Evolutionary conservation across 2,329 filamentous ascomycete genomes (phyloP).

Genomic region (Arachnomyces sp.): DNA sequence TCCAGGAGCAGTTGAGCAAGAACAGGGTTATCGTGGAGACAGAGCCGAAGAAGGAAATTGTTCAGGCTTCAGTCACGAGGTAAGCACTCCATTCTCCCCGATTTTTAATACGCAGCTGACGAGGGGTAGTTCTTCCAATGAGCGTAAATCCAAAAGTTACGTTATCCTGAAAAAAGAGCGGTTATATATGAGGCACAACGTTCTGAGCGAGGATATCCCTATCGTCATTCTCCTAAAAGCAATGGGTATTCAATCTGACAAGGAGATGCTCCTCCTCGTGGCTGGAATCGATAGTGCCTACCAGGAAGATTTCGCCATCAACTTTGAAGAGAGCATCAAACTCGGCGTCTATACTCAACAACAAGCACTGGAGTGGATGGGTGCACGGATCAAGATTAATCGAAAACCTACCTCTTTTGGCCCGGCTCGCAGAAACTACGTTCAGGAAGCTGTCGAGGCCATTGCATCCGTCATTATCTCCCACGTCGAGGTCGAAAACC

Average conservation of each 20-base stretch:
- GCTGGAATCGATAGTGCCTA: constrained; percentile 80
- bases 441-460: constrained; percentile 87
- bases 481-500: constrained; percentile 80
- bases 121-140: constrained; percentile 75
- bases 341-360: constrained; percentile 85
- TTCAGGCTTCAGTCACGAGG: constrained; percentile 86
- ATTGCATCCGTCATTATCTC: constrained; percentile 88
- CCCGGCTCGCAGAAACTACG: constrained; percentile 63
- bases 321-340: constrained; percentile 86
- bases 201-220: constrained; percentile 85
- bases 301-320: constrained; percentile 90
- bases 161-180: constrained; percentile 89
- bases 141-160: constrained; percentile 96
- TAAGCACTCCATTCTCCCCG: constrained; percentile 17
- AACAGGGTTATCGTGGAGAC: constrained; percentile 97
- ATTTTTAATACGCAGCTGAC: not conserved
- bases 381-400: constrained; percentile 78
- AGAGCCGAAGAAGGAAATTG: constrained; percentile 82
- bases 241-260: constrained; percentile 85
- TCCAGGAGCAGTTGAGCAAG: constrained; percentile 98
- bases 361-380: constrained; percentile 89
- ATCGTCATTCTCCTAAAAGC: constrained; percentile 91
- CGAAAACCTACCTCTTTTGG: constrained; percentile 51
- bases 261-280: constrained; percentile 87
- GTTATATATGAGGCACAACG: constrained; percentile 85